phyloP scores from a whole-genome alignment of 129 eudicot genomes.

The Helianthus tuberosus region DNA sequence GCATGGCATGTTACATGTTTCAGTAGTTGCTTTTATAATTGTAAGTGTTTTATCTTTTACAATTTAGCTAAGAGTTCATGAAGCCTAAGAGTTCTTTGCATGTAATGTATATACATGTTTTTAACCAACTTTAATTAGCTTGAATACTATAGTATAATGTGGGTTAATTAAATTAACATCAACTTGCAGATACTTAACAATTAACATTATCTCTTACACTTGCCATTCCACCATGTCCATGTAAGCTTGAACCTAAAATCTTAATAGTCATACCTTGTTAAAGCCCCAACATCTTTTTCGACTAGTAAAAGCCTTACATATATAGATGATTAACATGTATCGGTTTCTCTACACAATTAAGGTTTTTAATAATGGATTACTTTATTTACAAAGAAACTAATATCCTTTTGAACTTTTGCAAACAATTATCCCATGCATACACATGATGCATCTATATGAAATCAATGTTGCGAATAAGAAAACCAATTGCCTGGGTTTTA shows the following conservation, averaged over 20 bases:
- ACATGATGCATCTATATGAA: no score
- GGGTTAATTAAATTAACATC: no score
- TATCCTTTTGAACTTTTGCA: no score
- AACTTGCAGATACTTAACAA: background rate
- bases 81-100: background rate
- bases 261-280: background rate
- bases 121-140: background rate
- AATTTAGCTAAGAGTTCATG: conserved; percentile 1
- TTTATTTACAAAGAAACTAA: no score
- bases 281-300: background rate
- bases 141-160: no score
- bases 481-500: no score
- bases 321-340: no score
- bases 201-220: background rate
- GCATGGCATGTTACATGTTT: background rate
- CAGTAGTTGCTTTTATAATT: background rate
- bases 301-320: background rate
- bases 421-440: no score
- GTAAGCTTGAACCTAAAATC: background rate
- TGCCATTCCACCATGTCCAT: background rate
- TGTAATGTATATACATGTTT: background rate
- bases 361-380: no score
- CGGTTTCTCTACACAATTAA: no score
- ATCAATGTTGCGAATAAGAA: no score
- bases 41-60: background rate